These are phyloP conservation scores for Paraphoma sp. DNA, from an alignment of 2,329 filamentous ascomycete genomes.

Conservation along the genomic window DNA sequence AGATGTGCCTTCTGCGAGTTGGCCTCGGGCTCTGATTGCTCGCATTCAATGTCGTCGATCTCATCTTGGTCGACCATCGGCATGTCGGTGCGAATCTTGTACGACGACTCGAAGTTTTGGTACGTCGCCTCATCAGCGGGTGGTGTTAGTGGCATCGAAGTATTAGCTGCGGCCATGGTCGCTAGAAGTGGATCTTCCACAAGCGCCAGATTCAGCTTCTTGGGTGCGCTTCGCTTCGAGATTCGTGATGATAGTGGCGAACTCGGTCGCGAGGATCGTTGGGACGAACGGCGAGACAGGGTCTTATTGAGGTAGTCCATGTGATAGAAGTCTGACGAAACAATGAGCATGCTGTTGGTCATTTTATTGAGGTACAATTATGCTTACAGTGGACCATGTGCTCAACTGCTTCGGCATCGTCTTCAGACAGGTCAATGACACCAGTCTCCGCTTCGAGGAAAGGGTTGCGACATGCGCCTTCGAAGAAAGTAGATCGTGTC, in stretches of 20 bases:
- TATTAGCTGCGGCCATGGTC: conserved; percentile 32
- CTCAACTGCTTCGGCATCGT: conserved; percentile 50
- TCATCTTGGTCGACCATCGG: conserved; percentile 43
- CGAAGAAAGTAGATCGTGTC: conserved; percentile 56
- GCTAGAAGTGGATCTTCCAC: conserved; percentile 50
- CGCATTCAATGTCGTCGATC: conserved; percentile 38
- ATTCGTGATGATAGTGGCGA: conserved; percentile 28
- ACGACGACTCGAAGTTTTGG: conserved; percentile 26
- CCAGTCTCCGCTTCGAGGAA: conserved; percentile 47
- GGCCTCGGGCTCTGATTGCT: conserved; percentile 40
- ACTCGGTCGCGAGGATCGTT: conserved; percentile 29
- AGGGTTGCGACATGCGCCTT: conserved; percentile 48
- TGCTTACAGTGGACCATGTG: conserved; percentile 51
- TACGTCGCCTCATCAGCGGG: conserved; percentile 31
- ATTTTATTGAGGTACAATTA: not conserved
- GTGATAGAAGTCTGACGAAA: conserved; percentile 48
- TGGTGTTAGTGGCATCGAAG: conserved; percentile 32
- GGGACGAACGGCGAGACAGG: conserved; percentile 37
- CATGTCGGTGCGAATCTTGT: conserved; percentile 36
- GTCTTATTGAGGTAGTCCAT: conserved; percentile 48
- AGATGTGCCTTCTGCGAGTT: conserved; percentile 51
- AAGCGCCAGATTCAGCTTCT: conserved; percentile 40
- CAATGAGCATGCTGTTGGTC: too few relatives aligned
- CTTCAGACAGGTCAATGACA: conserved; percentile 48
- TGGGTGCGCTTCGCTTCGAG: conserved; percentile 19